Evolutionary conservation across 139 green algal species (phyloP), one percentile per base, ranked within the genome.

Genomic region (Chlorella vulgaris): DNA sequence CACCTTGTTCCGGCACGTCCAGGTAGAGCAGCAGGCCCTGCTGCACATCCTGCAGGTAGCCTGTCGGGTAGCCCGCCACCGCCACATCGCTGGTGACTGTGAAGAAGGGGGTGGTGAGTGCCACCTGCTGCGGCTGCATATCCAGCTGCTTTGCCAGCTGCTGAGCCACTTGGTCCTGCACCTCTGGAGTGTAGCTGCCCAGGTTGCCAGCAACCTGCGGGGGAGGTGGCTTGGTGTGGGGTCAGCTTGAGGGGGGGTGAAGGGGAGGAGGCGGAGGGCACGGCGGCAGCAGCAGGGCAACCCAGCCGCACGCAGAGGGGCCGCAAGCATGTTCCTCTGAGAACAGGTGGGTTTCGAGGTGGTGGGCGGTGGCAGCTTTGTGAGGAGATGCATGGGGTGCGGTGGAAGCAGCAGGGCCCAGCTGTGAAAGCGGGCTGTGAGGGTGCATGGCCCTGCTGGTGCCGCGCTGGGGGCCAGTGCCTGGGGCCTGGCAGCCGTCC

Each of bases 131-230:
- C 33, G 71, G 28, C 10, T 22, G 19, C 50, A 78, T 13, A 1
- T 24, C 51, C 8, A 78, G 10, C 51, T 78, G 51, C 7, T 36
- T 7, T 21, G 71, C 71, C 71, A 78, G 71, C 71, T 78, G 51
- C 22, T 24, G 0, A 6, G 51, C 50, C 71, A 78, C 50, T 22
- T 29, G 1, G n/a, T 35, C 31, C 51, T 78, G 51, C 31, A 78
- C 71, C 33, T 53, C 29, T 0, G 35, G 21, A 1, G 33, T 78
- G 71, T 68, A 78, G 22, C 13, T 13, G 21, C 19, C 50, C 53
- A 78, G 29, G 51, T 78, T 40, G 71, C 67, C 28, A 4, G 38
- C 50, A 31, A 78, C 71, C 71, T 65, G 55, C 55, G 22, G 21
- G 55, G 18, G 18, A n/a, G 55, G 18, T 28, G 47, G 47, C 15